phyloP scores from a whole-genome alignment of 2,329 filamentous ascomycete species.

The Fusarium sacchari region DNA sequence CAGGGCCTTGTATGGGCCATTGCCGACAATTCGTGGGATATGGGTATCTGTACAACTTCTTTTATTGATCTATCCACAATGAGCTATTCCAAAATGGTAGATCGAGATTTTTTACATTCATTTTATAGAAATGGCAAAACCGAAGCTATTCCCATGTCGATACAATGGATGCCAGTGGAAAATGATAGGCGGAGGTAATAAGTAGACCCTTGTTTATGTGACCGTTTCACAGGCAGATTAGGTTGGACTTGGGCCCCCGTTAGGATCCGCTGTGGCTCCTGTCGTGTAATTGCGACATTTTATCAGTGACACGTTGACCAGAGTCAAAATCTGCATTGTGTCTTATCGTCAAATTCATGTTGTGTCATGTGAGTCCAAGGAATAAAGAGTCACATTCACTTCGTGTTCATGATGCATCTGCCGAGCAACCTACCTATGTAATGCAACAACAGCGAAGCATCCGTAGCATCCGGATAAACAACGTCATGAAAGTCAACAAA shows the following conservation, averaged over 20 bases:
- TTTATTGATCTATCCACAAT: background rate
- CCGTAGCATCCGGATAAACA: slow-evolving; percentile 13
- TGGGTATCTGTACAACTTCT: background rate
- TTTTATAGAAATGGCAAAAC: background rate
- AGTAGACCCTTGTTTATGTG: slow-evolving; percentile 9
- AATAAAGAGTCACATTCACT: background rate
- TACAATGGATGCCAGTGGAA: background rate
- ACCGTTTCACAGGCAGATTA: slow-evolving; percentile 33
- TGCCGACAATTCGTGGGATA: too few species aligned
- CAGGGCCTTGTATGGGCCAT: background rate
- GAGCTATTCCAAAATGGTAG: background rate
- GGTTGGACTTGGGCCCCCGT: slow-evolving; percentile 10
- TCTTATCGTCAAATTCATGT: background rate
- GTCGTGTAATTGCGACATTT: background rate
- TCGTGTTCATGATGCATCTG: background rate
- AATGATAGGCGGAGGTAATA: slow-evolving; percentile 7
- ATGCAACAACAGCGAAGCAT: slow-evolving; percentile 8
- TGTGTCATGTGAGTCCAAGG: background rate
- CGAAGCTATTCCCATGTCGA: slow-evolving; percentile 15
- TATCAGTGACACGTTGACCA: background rate
- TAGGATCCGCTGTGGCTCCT: slow-evolving; percentile 7
- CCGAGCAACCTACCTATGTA: background rate
- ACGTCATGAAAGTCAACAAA: slow-evolving; percentile 19
- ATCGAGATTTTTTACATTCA: background rate
- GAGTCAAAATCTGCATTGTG: background rate